phyloP scores from a whole-genome alignment of 768 basidiomycete genomes.

The Inosperma sp. region DNA sequence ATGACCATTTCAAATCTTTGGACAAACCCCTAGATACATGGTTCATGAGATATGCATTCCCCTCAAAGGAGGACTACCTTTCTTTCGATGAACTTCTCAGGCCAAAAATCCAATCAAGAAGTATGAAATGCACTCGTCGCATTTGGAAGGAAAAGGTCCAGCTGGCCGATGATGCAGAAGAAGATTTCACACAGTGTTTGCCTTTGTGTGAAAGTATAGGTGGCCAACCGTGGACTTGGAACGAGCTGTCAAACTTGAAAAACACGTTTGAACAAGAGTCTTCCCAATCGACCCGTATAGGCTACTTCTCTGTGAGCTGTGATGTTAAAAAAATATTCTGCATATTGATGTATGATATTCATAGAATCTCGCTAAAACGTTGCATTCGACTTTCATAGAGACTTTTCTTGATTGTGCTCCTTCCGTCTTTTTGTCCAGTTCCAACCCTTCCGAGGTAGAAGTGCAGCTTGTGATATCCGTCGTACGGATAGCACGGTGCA shows the following conservation, averaged over 20 bases:
- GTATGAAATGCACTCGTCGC: slow-evolving; percentile 2
- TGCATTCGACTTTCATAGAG: slow-evolving; percentile 77
- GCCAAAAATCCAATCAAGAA: slow-evolving; percentile 15
- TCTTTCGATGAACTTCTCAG: slow-evolving; percentile 48
- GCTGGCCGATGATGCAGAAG: slow-evolving; percentile 32
- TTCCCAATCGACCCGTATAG: slow-evolving; percentile 10
- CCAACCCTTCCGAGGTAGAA: slow-evolving; percentile 55
- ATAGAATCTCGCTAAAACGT: slow-evolving; percentile 63
- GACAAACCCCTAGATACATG: slow-evolving; percentile 42
- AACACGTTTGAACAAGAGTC: slow-evolving; percentile 1
- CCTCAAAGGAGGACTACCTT: slow-evolving; percentile 44
- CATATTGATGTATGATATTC: neutral
- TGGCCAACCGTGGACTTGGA: slow-evolving; percentile 31
- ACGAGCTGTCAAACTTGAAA: slow-evolving; percentile 17
- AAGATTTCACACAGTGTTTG: slow-evolving; percentile 27
- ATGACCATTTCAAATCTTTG: slow-evolving; percentile 6
- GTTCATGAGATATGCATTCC: slow-evolving; percentile 64
- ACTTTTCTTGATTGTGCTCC: slow-evolving; percentile 88
- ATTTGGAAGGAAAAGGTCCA: slow-evolving; percentile 36
- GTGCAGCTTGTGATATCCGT: slow-evolving; percentile 55
- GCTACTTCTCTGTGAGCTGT: slow-evolving; percentile 20
- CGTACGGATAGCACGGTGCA: slow-evolving; percentile 48
- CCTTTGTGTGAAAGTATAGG: slow-evolving; percentile 17
- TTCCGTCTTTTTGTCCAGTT: slow-evolving; percentile 66
- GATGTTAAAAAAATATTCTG: neutral